Conservation (phyloP, 108 stramenopile species). For the Fistulifera solaris region DNA sequence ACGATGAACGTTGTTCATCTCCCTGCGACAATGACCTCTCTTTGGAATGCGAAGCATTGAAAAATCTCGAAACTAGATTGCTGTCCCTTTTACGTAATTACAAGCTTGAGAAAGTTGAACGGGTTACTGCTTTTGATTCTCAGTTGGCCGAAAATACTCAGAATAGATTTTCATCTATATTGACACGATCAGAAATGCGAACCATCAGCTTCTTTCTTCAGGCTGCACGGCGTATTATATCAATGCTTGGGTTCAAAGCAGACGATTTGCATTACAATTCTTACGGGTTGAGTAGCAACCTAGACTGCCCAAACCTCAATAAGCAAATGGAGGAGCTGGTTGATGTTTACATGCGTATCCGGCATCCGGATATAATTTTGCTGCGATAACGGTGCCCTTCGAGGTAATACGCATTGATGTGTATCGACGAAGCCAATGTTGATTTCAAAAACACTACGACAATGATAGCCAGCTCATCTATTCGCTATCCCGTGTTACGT, state of each 20-base stretch:
- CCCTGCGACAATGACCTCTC: too few species aligned
- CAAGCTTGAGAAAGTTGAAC: too few species aligned
- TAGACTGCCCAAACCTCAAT: neutral
- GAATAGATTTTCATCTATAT: neutral
- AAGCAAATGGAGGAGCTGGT: neutral
- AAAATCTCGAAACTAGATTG: too few species aligned
- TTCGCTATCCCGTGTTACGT: too few species aligned
- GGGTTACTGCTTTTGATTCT: too few species aligned
- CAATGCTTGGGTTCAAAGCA: neutral
- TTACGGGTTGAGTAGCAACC: neutral
- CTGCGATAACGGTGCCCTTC: neutral
- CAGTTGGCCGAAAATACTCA: conserved; percentile 1
- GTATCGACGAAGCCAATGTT: neutral
- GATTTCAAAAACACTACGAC: too few species aligned
- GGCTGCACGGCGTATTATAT: neutral
- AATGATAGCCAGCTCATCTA: too few species aligned
- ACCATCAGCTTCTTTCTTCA: neutral
- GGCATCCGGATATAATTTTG: neutral
- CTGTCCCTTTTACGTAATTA: too few species aligned
- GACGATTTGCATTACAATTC: neutral
- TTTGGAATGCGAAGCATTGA: too few species aligned
- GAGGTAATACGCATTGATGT: neutral
- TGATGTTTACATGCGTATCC: neutral
- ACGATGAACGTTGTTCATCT: too few species aligned
- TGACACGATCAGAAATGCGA: neutral